Conservation (phyloP, 768 basidiomycete species). For the Phlebiopsis flavidoalba region DNA sequence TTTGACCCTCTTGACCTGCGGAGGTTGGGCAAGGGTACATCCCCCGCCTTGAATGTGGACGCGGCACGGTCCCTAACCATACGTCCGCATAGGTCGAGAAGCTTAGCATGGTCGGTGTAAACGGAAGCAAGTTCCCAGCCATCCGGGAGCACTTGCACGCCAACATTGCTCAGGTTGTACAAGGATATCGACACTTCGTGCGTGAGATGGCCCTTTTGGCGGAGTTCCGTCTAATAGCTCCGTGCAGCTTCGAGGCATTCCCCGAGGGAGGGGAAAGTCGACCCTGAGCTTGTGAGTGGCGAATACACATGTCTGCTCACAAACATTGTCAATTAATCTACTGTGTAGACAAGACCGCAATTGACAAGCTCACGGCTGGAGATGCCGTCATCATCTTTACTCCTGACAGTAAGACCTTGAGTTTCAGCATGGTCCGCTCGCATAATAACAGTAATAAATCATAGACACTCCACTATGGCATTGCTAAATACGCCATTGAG, state of each 20-base stretch:
- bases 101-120: slow-evolving; percentile 86
- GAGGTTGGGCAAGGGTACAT: slow-evolving; percentile 67
- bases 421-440: not conserved
- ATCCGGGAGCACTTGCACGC: slow-evolving; percentile 76
- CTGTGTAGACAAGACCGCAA: slow-evolving; percentile 72
- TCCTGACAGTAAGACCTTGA: slow-evolving; percentile 65
- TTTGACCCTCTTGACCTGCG: slow-evolving; percentile 86
- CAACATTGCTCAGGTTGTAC: slow-evolving; percentile 81
- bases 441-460: not conserved
- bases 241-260: slow-evolving; percentile 66
- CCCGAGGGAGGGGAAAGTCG: slow-evolving; percentile 63
- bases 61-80: not conserved
- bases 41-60: not conserved
- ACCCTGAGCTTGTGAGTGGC: slow-evolving; percentile 80
- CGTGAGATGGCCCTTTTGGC: slow-evolving; percentile 20
- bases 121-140: slow-evolving; percentile 82
- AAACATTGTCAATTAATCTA: not conserved
- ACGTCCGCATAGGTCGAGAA: slow-evolving; percentile 48
- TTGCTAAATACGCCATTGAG: slow-evolving; percentile 83
- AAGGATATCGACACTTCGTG: slow-evolving; percentile 84
- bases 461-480: slow-evolving; percentile 80
- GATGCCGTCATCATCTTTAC: slow-evolving; percentile 94
- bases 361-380: slow-evolving; percentile 70
- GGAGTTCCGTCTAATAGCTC: not conserved
- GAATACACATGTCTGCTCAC: not conserved